Base-by-base conservation (phyloP, 2,329 filamentous ascomycete genomes). In the Microcyclospora tardicrescens region DNA sequence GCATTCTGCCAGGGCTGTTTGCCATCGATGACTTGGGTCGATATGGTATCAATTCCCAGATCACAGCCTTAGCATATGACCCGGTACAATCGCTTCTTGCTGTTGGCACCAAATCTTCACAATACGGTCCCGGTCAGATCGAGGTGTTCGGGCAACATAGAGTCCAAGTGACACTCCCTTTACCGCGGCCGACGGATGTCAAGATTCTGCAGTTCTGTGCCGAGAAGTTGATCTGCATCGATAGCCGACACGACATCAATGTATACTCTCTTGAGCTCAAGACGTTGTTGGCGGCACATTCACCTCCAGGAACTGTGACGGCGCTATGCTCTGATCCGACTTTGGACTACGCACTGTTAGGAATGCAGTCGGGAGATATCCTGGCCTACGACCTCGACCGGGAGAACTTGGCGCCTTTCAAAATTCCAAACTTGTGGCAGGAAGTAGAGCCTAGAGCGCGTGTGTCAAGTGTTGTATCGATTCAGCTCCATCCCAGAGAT, bases 311-410 rank as follows among this genome's bases (percentile, higher is more conserved):
- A 5, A 72, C 77, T 35, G 83, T 87, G 14, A 79, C 76, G 11
- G 73, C 75, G 27, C 58, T 96, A 52, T 71, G 81, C 41, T 86
- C 82, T 6, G 91, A 98, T 57, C 85, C 89, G 1, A 84, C 84
- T 64, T 69, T 98, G 43, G 91, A 98, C 60, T 98, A 93, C 77
- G 85, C 81, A 29, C 81, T 98, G 44, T 67, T 96, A 33, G 91
- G 86, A 4, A 55, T 60, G 48, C 52, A 58, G 35, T 51, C 50
- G 66, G 73, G 89, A 43, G 87, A 96, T 41, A 70, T 96, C 10
- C 71, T 89, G 43, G 84, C 85, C n/a, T 98, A 89, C 57, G 91
- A 98, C 58, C 69, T 98, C 40, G 91, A 96, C 55, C 74, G 87
- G 42, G 78, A 84, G 55, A 69, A 70, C 24, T 64, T 91, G 43